Evolutionary conservation across 1,284 basidiomycete genomes (phyloP).

Genomic region (Ustilago xerochloae): DNA sequence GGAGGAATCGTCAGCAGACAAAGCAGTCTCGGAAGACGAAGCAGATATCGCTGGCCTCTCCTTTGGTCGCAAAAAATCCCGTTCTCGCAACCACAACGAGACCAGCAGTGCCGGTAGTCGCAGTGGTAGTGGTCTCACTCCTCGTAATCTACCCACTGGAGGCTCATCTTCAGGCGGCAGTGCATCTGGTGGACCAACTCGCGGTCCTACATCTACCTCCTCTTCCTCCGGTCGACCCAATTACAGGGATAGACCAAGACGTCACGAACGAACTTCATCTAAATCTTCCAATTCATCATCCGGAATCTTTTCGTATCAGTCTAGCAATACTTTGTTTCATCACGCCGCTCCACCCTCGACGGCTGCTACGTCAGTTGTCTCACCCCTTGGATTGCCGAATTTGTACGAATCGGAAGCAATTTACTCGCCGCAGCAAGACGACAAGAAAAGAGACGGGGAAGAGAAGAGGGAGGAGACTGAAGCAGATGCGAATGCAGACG

Average conservation of each 20-base stretch:
- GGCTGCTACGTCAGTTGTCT: constrained; percentile 13
- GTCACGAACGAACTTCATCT: constrained; percentile 46
- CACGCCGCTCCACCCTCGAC: constrained; percentile 15
- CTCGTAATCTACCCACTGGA: constrained; percentile 1
- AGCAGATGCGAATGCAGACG: constrained; percentile 23
- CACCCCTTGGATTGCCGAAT: constrained; percentile 20
- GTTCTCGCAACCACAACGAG: constrained; percentile 12
- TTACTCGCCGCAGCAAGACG: neutral
- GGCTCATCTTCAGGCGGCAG: constrained; percentile 38
- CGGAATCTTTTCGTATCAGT: constrained; percentile 25
- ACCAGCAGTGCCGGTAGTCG: constrained; percentile 32
- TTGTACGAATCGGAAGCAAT: constrained; percentile 31
- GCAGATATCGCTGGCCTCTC: constrained; percentile 59
- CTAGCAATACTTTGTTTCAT: constrained; percentile 7
- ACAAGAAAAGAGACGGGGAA: neutral
- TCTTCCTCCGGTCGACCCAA: constrained; percentile 16
- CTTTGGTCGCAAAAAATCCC: constrained; percentile 41
- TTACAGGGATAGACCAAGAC: constrained; percentile 54
- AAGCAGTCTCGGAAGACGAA: constrained; percentile 52
- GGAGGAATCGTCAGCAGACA: constrained; percentile 10
- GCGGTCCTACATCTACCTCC: neutral
- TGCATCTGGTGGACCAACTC: constrained; percentile 15
- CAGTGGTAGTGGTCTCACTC: constrained; percentile 18
- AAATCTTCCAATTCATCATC: constrained; percentile 40
- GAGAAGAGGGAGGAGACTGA: constrained; percentile 7